Evolutionary conservation across 2,329 filamentous ascomycete genomes (phyloP).

Genomic region (Scedosporium boydii): DNA sequence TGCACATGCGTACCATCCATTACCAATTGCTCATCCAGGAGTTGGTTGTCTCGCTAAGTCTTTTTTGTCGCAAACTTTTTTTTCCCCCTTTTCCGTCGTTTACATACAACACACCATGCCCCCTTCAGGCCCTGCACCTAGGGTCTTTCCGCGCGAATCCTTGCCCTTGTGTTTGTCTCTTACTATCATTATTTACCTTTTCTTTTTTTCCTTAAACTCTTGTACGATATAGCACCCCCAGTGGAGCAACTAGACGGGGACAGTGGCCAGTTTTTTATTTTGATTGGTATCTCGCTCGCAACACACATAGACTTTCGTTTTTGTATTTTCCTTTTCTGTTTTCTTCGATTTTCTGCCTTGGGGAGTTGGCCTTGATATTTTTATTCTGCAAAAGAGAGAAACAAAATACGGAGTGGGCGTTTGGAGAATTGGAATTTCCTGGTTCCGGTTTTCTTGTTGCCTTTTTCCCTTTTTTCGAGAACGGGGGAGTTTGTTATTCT

Average conservation of each 20-base stretch:
- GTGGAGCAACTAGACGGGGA: background rate
- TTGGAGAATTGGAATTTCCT: background rate
- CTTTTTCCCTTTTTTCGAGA: background rate
- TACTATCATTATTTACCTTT: background rate
- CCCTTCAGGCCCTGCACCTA: background rate
- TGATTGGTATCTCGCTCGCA: no score
- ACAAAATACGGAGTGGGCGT: background rate
- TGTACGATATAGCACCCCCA: background rate
- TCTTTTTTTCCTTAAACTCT: background rate
- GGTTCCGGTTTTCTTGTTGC: background rate
- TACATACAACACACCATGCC: background rate
- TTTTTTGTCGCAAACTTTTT: background rate
- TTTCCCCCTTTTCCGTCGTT: background rate
- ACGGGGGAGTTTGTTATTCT: background rate
- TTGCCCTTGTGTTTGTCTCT: background rate
- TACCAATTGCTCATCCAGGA: no score
- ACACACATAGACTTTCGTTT: no score
- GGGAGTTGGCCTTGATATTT: no score
- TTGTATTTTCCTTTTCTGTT: no score
- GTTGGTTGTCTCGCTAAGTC: no score
- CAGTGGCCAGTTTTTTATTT: background rate
- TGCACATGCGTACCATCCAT: background rate
- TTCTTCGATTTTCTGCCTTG: no score
- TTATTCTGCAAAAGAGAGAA: background rate
- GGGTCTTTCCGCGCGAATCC: background rate